Percentiles rank a stretch among this genome's conserved stretches.
Conservation (phyloP, 176 grass and related monocot species). For the Oryza australiensis region DNA sequence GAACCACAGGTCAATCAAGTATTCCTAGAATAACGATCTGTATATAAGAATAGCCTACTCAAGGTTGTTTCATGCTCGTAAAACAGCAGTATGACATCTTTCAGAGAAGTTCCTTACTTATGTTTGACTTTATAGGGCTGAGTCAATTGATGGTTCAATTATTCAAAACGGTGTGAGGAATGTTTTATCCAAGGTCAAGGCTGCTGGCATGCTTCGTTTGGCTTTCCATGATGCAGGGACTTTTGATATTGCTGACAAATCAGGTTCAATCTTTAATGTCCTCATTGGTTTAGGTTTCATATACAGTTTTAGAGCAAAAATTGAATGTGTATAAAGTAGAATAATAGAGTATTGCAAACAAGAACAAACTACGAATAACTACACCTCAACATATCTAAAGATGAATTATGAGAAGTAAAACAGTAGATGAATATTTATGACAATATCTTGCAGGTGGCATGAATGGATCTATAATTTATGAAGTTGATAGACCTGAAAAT, state of each 20-base stretch:
- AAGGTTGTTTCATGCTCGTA: conserved; percentile 27
- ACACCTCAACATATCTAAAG: conserved; percentile 6
- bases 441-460: conserved; percentile 76
- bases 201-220: conserved; percentile 85
- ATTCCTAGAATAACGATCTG: background rate
- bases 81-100: background rate
- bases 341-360: background rate
- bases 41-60: conserved; percentile 4
- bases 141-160: conserved; percentile 51
- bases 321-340: background rate
- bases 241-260: conserved; percentile 66
- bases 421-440: conserved; percentile 15
- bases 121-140: conserved; percentile 44
- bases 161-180: conserved; percentile 67
- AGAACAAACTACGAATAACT: background rate
- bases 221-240: conserved; percentile 95
- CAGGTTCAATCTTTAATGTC: conserved; percentile 55
- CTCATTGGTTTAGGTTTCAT: conserved; percentile 6
- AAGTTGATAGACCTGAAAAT: conserved; percentile 93
- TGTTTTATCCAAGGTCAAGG: conserved; percentile 80
- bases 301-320: background rate
- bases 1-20: conserved; percentile 4
- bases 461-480: conserved; percentile 95
- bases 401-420: conserved; percentile 13
- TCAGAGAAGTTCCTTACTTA: conserved; percentile 4